Evolutionary conservation across 2,329 filamentous ascomycete species (phyloP), one percentile per base, ranked within the genome.

Genomic region (Botrytis porri): DNA sequence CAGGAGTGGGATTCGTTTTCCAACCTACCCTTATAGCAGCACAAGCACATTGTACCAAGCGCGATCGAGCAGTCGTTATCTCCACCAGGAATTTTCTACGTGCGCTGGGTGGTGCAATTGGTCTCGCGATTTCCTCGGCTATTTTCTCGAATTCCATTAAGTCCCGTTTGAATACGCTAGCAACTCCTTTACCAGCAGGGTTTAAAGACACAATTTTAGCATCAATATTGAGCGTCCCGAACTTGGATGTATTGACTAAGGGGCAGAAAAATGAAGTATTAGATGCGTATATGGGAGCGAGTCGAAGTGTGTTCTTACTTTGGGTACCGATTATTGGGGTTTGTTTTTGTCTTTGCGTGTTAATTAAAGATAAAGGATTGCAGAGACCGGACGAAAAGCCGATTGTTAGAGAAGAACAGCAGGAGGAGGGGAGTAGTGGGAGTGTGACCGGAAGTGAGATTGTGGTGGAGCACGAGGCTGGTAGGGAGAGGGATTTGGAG

Each of bases 21-120:
- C 83, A 85, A 74, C 84, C 83, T 7, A 85, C 84, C 0, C 82
- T 91, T 0, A 84, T 90, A 8, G 89, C 88, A 1, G 79, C 88
- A 22, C 88, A 90, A 78, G 87, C 88, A 0, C 87, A 90, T 78
- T 86, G 84, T 35, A 82, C 84, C 1, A 88, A 88, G 77, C 81
- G 84, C 0, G 86, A 90, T 61, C 84, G 89, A 32, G 89, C 89
- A 0, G 86, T 91, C 1, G 85, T 90, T 32, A 90, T 90, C 51
- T 88, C 87, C 3, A 86, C 87, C 69, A 84, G 89, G 1, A 91
- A 91, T 76, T 91, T 91, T 78, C 84, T 90, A 74, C 85, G 89
- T 12, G 86, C 85, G 64, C 81, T 88, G 5, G 89, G 89, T 16
- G 89, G 88, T 37, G 83, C 88, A 1, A 83, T 85, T 22, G 88